Evolutionary conservation across 2,329 filamentous ascomycete species (phyloP), one percentile per base, ranked within the genome.

Genomic region (Colletotrichum sp.): DNA sequence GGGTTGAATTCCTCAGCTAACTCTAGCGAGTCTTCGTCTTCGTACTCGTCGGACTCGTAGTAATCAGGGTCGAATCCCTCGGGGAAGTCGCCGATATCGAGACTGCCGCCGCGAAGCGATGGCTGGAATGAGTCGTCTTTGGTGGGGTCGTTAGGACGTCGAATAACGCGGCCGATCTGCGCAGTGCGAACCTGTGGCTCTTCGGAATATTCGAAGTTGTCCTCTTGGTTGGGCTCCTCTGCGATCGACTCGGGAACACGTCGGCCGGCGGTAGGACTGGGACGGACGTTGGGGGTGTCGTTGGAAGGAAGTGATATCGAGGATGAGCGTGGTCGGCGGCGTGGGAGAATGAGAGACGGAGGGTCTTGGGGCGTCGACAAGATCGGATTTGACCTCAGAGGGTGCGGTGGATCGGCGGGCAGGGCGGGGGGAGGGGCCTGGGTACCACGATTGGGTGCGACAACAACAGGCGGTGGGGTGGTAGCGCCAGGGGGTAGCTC

Each of bases 321-420:
- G 30, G 74, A 44, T 10, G 74, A 76, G 44, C 74, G 64, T 36
- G 71, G 60, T 36, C 74, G 74, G 28, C 71, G 71, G 59, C 59
- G 59, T 65, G 74, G 59, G 21, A 65, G 36, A 59, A 65, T 30
- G 55, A 63, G 34, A 49, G 52, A 63, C 26, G 59, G n/a, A 67
- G 70, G 64, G 55, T 68, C 73, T 71, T 76, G 64, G 34, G 63
- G 74, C 57, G 62, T 74, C 26, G 65, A 74, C n/a, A 52, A 28
- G 70, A 76, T 71, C 64, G 74, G 74, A 66, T 76, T 73, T 72
- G 74, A 76, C 44, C 71, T 71, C 57, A 76, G 59, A 69, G 74
- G 71, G 49, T 76, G 74, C 24, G 65, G 74, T 76, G 74, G 74
- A 74, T 72, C 28, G 30, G 64, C 65, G 70, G 65, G 49, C 44